A percentile compares a stretch with the other conserved stretches of the same genome.
Evolutionary conservation across 192 early-diverging fungal genomes (phyloP).

Genomic region (Radiomyces spectabilis): DNA sequence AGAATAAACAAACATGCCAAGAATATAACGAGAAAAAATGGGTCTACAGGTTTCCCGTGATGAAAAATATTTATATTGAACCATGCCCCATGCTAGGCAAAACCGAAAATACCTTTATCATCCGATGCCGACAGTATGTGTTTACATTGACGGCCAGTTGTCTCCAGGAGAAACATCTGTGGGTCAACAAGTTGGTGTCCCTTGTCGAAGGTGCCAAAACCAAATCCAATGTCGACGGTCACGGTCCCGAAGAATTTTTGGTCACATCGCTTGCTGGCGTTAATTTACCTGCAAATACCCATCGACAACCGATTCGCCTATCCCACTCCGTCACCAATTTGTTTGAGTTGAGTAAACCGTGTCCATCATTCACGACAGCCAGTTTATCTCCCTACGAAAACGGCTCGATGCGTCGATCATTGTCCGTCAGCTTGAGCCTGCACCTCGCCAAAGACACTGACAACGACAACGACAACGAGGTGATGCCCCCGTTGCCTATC

Average conservation of each 20-base stretch:
- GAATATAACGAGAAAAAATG: neutral
- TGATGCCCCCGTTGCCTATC: neutral
- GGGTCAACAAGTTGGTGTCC: conserved; percentile 36
- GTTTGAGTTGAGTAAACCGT: conserved; percentile 5
- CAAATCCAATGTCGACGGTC: neutral
- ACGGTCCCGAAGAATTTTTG: conserved; percentile 6
- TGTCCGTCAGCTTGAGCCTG: neutral
- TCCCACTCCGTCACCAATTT: conserved; percentile 13
- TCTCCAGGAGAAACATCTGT: conserved; percentile 44
- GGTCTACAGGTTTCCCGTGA: neutral
- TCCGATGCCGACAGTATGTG: conserved; percentile 21
- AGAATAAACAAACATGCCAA: neutral
- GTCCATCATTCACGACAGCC: neutral
- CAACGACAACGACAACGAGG: neutral
- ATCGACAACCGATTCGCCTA: neutral
- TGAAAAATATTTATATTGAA: neutral
- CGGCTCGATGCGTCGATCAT: neutral
- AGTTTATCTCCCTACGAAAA: neutral
- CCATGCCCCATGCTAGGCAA: neutral
- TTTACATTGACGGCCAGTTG: conserved; percentile 52
- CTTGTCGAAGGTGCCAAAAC: conserved; percentile 34
- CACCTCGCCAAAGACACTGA: neutral
- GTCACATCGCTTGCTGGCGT: conserved; percentile 11
- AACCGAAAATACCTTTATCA: conserved; percentile 3
- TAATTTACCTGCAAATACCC: neutral